Percentiles rank a stretch among this genome's conserved stretches.
Conservation (phyloP, 176 grass and related monocot species). For the Zoysia pacifica region DNA sequence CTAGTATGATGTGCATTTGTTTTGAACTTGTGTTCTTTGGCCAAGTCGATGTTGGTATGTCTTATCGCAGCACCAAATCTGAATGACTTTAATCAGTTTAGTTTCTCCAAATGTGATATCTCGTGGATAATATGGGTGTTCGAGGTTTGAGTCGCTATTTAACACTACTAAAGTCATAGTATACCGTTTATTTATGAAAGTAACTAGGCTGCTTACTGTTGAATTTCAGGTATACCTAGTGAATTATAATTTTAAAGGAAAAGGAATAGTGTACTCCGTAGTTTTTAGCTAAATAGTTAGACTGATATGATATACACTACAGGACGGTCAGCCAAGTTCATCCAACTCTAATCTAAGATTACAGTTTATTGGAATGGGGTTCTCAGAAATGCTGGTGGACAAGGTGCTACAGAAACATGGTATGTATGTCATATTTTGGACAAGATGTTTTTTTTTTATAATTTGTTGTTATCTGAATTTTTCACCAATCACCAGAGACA, state of each 20-base stretch:
- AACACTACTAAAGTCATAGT: constrained; percentile 10
- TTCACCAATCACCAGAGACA: constrained; percentile 26
- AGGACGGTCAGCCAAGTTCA: constrained; percentile 65
- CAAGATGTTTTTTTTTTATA: not conserved
- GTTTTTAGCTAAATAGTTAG: constrained; percentile 19
- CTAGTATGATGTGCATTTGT: not conserved
- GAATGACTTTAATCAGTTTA: constrained; percentile 5
- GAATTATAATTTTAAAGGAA: not conserved
- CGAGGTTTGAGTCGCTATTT: constrained; percentile 22
- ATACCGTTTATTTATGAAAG: not conserved
- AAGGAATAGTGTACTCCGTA: constrained; percentile 1
- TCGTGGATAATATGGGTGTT: not conserved
- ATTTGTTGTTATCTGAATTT: constrained; percentile 15
- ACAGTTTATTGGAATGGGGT: constrained; percentile 79
- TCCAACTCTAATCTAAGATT: constrained; percentile 57
- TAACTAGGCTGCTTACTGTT: constrained; percentile 18
- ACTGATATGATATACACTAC: constrained; percentile 24
- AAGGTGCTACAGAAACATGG: constrained; percentile 74
- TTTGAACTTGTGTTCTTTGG: not conserved
- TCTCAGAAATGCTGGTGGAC: constrained; percentile 66
- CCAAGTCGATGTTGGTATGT: not conserved
- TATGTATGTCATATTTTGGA: constrained; percentile 56
- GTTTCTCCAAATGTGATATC: not conserved
- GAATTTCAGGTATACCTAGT: constrained; percentile 18
- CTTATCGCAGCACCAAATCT: not conserved